phyloP scores from a whole-genome alignment of 1,284 basidiomycete species.

The Veloporphyrellus conicus region DNA sequence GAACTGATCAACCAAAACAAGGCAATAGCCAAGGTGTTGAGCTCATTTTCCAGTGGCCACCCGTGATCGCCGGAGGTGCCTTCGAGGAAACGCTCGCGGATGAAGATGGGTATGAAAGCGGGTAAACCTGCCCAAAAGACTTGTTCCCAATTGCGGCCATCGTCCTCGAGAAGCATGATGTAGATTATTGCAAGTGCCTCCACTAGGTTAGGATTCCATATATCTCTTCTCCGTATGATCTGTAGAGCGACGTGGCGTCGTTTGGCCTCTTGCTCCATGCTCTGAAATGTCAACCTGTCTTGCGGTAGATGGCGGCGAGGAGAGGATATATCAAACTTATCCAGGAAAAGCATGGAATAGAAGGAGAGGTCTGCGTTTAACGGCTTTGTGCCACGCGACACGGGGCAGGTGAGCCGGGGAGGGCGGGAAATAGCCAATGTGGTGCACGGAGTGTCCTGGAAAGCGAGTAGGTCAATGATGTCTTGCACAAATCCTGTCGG shows the following conservation, averaged over 20 bases:
- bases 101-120: constrained; percentile 38
- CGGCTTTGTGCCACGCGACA: constrained; percentile 29
- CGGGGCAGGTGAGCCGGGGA: constrained; percentile 35
- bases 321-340: constrained; percentile 41
- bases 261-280: constrained; percentile 38
- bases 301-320: constrained; percentile 35
- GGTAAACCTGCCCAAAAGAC: constrained; percentile 45
- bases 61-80: constrained; percentile 36
- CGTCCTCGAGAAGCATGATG: constrained; percentile 56
- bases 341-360: constrained; percentile 38
- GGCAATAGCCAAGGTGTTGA: constrained; percentile 44
- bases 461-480: constrained; percentile 33
- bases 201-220: constrained; percentile 36
- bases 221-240: constrained; percentile 36
- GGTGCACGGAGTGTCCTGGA: constrained; percentile 26
- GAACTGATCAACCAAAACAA: constrained; percentile 48
- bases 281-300: constrained; percentile 13
- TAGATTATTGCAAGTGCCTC: constrained; percentile 55
- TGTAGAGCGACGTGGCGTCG: constrained; percentile 42
- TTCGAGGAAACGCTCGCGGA: constrained; percentile 39
- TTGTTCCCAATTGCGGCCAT: constrained; percentile 53
- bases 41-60: constrained; percentile 47
- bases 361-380: constrained; percentile 29
- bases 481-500: constrained; percentile 36
- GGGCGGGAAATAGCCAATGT: constrained; percentile 33